A percentile compares a stretch with the other conserved stretches of the same genome.
These are phyloP conservation scores for Microcyclospora pomicola DNA, from an alignment of 2,329 filamentous ascomycete genomes.

Conservation along the genomic window DNA sequence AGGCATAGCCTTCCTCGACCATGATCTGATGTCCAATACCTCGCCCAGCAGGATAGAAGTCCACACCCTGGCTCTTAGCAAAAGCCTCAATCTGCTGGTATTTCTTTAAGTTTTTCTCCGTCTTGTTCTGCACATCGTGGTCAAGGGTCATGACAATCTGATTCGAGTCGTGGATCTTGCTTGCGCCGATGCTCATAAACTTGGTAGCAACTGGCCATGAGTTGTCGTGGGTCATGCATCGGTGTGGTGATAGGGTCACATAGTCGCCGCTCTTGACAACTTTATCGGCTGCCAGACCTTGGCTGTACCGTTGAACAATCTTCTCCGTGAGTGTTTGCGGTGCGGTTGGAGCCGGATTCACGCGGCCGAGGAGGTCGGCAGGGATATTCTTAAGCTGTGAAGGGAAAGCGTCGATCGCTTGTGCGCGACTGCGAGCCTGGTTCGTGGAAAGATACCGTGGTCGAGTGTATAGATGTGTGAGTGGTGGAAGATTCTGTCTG, in stretches of 20 bases:
- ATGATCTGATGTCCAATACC: conserved; percentile 89
- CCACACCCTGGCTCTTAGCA: conserved; percentile 60
- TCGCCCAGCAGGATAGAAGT: conserved; percentile 61
- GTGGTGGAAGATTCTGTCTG: conserved; percentile 3
- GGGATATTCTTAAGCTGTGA: conserved; percentile 49
- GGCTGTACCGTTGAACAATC: conserved; percentile 70
- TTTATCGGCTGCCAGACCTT: conserved; percentile 64
- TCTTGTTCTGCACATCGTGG: conserved; percentile 79
- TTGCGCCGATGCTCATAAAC: conserved; percentile 71
- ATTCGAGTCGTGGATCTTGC: conserved; percentile 52
- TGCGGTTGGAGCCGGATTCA: conserved; percentile 32
- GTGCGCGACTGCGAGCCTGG: conserved; percentile 13
- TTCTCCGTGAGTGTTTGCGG: conserved; percentile 84
- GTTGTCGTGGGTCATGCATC: conserved; percentile 81
- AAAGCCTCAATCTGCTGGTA: conserved; percentile 73
- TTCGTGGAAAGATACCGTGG: conserved; percentile 16
- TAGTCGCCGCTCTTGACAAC: conserved; percentile 70
- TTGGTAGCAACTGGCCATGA: conserved; percentile 62
- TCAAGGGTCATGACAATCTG: conserved; percentile 78
- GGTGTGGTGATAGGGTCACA: conserved; percentile 56
- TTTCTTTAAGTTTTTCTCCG: conserved; percentile 65
- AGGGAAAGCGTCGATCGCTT: conserved; percentile 44
- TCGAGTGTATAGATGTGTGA: conserved; percentile 10
- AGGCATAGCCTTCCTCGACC: conserved; percentile 72
- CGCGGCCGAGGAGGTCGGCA: conserved; percentile 56